phyloP scores from a whole-genome alignment of 169 alveolate species.

The Plasmodium relictum region DNA sequence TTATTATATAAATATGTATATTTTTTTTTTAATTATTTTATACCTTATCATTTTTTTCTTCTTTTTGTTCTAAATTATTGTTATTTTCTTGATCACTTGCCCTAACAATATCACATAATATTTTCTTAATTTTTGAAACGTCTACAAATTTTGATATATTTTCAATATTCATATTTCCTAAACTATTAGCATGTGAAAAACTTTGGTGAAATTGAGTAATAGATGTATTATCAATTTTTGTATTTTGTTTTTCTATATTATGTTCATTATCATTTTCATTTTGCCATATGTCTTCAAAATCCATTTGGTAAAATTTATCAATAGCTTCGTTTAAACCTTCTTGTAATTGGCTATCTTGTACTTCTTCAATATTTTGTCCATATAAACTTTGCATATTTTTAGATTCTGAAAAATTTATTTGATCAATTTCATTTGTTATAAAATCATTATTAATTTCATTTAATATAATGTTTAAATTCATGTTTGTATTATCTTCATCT shows the following conservation, averaged over 20 bases:
- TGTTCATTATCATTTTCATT: conserved; percentile 27
- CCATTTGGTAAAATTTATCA: conserved; percentile 72
- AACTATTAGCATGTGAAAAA: conserved; percentile 18
- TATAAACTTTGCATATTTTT: conserved; percentile 19
- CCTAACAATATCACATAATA: conserved; percentile 55
- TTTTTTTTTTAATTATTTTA: neutral
- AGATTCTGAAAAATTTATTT: conserved; percentile 18
- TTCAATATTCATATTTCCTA: conserved; percentile 33
- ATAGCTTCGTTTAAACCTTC: conserved; percentile 62
- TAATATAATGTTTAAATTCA: conserved; percentile 34
- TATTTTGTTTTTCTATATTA: neutral
- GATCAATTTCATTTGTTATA: conserved; percentile 34
- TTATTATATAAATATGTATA: conserved; percentile 2
- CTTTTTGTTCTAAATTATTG: neutral
- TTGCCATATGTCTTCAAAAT: conserved; percentile 71
- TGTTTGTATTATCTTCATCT: conserved; percentile 13
- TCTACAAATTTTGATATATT: conserved; percentile 68
- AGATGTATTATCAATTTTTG: conserved; percentile 10
- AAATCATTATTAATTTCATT: conserved; percentile 52
- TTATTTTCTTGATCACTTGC: conserved; percentile 33
- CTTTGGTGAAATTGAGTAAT: conserved; percentile 34
- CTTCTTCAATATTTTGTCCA: conserved; percentile 56
- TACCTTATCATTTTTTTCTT: conserved; percentile 2
- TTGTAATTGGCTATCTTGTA: conserved; percentile 41
- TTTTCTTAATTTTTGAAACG: conserved; percentile 57